Percentiles rank a stretch among this genome's conserved stretches.
Conservation (phyloP, 2,329 filamentous ascomycete genomes). For the Cercospora sp. region DNA sequence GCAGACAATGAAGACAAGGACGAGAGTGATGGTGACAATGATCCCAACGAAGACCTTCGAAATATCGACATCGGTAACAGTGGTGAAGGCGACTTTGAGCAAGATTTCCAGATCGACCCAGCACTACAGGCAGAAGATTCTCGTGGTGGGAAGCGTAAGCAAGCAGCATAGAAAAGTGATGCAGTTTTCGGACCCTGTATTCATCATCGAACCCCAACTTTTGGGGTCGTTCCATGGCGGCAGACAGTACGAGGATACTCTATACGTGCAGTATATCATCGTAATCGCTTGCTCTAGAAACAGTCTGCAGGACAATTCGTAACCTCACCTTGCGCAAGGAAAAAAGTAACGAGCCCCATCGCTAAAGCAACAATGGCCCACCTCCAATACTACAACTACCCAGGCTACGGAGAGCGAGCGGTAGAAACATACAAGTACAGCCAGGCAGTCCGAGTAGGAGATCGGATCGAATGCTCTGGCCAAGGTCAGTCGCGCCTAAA, state of each 20-base stretch:
- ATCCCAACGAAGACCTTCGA: conserved; percentile 16
- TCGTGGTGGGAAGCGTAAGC: background rate
- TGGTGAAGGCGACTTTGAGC: conserved; percentile 15
- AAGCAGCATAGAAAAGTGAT: background rate
- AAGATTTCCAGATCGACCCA: conserved; percentile 8
- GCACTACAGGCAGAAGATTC: background rate
- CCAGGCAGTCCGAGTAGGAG: background rate
- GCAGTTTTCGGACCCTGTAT: background rate
- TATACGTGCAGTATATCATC: background rate
- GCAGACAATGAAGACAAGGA: conserved; percentile 21
- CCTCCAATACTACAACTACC: conserved; percentile 45
- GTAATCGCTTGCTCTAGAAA: background rate
- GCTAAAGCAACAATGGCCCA: conserved; percentile 37
- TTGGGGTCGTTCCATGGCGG: background rate
- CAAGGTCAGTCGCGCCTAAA: background rate
- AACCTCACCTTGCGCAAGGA: too few relatives aligned
- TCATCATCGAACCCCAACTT: background rate
- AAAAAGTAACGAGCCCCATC: background rate
- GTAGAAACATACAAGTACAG: background rate
- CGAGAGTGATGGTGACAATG: conserved; percentile 17
- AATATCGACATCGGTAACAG: conserved; percentile 17
- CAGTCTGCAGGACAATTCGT: too few relatives aligned
- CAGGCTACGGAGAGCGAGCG: background rate
- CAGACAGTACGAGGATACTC: background rate
- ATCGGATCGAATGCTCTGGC: background rate